Evolutionary conservation across 176 grass and related monocot species (phyloP).

Genomic region (Thinopyrum elongatum): DNA sequence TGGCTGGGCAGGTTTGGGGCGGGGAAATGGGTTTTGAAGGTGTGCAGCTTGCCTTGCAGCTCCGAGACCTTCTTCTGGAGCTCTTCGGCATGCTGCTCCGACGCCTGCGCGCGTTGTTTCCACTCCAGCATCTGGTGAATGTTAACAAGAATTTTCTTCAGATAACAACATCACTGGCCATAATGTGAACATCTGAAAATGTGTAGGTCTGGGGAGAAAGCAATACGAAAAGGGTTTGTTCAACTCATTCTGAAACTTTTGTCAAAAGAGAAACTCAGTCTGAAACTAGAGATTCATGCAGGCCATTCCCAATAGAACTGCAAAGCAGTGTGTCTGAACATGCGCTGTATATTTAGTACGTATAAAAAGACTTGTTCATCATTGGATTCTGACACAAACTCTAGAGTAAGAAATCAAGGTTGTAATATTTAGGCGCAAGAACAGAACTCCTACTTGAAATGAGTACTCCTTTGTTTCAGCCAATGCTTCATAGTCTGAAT

Average conservation of each 20-base stretch:
- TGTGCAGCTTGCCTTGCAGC: constrained; percentile 65
- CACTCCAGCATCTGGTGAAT: constrained; percentile 67
- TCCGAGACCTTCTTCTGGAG: constrained; percentile 54
- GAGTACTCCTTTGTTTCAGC: not conserved
- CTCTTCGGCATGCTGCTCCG: constrained; percentile 51
- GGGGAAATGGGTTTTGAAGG: constrained; percentile 47
- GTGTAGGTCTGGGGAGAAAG: not conserved
- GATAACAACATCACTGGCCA: not conserved
- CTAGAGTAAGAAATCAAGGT: not conserved
- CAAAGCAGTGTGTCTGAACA: not conserved
- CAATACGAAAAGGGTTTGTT: not conserved
- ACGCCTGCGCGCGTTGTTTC: constrained; percentile 56
- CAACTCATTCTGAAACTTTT: not conserved
- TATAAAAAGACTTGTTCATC: not conserved
- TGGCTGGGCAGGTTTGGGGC: constrained; percentile 11
- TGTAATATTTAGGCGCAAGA: not conserved
- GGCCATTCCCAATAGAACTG: not conserved
- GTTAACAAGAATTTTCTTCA: not conserved
- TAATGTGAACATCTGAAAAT: not conserved
- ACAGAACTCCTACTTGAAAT: not conserved
- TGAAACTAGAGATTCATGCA: not conserved
- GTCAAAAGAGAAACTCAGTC: not conserved
- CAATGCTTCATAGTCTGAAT: not conserved
- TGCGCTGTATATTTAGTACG: not conserved
- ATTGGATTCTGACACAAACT: not conserved